Percentiles rank a stretch among this genome's conserved stretches.
phyloP scores from a whole-genome alignment of 2,329 filamentous ascomycete species.

The Thielaviopsis euricoi region DNA sequence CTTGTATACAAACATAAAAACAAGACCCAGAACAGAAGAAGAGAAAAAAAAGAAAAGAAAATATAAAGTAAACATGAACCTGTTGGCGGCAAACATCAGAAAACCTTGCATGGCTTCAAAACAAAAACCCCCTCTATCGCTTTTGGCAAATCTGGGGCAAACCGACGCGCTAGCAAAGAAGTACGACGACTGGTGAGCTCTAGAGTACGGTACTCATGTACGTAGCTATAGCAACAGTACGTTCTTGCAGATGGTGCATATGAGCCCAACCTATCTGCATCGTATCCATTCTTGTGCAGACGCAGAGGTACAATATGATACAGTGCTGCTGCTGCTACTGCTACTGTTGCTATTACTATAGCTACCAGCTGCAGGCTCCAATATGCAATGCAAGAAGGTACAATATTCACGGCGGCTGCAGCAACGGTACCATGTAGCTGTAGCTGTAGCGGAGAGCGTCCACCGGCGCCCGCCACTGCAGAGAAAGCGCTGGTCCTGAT shows the following conservation, averaged over 20 bases:
- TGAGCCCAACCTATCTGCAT: neutral
- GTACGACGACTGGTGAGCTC: neutral
- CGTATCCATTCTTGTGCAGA: neutral
- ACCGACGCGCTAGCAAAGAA: neutral
- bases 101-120: no score
- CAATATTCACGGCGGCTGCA: neutral
- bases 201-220: neutral
- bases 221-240: neutral
- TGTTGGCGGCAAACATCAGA: neutral
- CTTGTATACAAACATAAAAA: neutral
- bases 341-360: no score
- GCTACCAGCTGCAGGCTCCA: neutral
- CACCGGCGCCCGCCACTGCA: neutral
- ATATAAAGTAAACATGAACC: neutral
- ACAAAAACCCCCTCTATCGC: neutral
- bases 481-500: neutral
- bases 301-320: no score
- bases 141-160: neutral
- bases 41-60: no score
- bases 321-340: no score
- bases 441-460: neutral
- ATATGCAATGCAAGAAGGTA: neutral
- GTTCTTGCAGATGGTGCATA: neutral
- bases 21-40: neutral
- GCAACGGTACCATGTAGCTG: neutral